Evolutionary conservation across 2,329 filamentous ascomycete species (phyloP).

Genomic region (Onygenales sp.): DNA sequence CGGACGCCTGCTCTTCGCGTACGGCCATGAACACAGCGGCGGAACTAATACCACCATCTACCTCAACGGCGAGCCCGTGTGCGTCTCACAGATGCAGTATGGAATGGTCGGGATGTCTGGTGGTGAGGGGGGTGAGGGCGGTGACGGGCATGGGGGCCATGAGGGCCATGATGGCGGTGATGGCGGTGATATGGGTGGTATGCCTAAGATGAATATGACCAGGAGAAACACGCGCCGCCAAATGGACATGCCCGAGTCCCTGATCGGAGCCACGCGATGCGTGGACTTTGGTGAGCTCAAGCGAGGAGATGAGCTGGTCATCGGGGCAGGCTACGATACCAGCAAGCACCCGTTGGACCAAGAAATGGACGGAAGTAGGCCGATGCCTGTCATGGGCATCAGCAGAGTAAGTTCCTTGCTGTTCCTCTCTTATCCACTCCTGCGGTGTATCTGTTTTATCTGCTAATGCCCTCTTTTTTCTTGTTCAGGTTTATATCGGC

Average conservation of each 20-base stretch:
- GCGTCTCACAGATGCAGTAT: not conserved
- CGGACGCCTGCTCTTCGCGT: not conserved
- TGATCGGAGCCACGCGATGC: not conserved
- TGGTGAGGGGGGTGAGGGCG: too few species aligned
- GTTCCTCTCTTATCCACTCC: too few species aligned
- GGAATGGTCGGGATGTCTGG: not conserved
- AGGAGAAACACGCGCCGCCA: not conserved
- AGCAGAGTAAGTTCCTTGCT: not conserved
- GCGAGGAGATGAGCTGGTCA: not conserved
- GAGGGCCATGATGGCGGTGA: too few species aligned
- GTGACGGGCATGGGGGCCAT: too few species aligned
- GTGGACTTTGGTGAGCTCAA: not conserved
- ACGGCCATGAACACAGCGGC: not conserved
- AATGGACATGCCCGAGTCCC: not conserved
- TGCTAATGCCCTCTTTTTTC: too few species aligned
- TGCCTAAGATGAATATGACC: not conserved
- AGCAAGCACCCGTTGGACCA: not conserved
- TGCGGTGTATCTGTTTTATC: too few species aligned
- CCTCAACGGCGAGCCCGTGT: not conserved
- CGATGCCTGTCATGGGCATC: conserved; percentile 1
- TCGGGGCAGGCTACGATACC: not conserved
- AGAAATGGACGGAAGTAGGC: not conserved
- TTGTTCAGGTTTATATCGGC: too few species aligned
- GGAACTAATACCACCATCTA: not conserved
- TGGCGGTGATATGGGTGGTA: not conserved